Base-by-base conservation (phyloP, 768 basidiomycete species). In the Lactarius hatsudake region DNA sequence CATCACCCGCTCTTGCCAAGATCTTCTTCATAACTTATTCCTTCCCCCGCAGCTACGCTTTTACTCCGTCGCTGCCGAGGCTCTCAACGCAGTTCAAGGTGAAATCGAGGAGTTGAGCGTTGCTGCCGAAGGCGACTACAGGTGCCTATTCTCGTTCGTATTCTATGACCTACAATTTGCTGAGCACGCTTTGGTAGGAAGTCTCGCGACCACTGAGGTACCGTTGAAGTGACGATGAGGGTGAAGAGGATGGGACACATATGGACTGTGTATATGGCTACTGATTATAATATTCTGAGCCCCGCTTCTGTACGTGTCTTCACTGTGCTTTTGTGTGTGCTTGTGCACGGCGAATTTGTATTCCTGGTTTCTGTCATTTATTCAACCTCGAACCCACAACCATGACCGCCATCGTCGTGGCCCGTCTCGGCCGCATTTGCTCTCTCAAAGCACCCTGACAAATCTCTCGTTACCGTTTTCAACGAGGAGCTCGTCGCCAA, bases 101-200 rank as follows among this genome's bases (percentile, higher is more conserved):
- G 94, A 97, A 76, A 90, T 98, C 58, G 96, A 97, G 71, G 95
- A 98, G 72, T 83, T 96, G 71, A 89, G 88, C 66, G 90, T 95
- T 40, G 93, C 93, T 56, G 94, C 96, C 0, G 96, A 98, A 78
- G 93, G 93, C 65, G 93, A 96, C 75, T 98, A 96, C 81, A 90
- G 96, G 89, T 93, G 38, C 36, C 69, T 70, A 71, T 53, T 13
- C 8, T 15, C 15, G 12, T 34, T 58, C 12, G 26, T 40, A 7
- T 42, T 9, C 56, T 36, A 30, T 68, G 9, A 1, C 9, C 28
- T 45, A 18, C 15, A 6, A 23, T 51, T 59, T 34, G 13, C 69
- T 58, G 63, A 61, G 69, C 61, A 40, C 20, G 38, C 17, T 34
- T n/a, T 54, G 51, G 72, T 74, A 93, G 91, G 79, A 93, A 93